phyloP scores from a whole-genome alignment of 1,284 basidiomycete genomes.

The Ustilago vetiveriae region DNA sequence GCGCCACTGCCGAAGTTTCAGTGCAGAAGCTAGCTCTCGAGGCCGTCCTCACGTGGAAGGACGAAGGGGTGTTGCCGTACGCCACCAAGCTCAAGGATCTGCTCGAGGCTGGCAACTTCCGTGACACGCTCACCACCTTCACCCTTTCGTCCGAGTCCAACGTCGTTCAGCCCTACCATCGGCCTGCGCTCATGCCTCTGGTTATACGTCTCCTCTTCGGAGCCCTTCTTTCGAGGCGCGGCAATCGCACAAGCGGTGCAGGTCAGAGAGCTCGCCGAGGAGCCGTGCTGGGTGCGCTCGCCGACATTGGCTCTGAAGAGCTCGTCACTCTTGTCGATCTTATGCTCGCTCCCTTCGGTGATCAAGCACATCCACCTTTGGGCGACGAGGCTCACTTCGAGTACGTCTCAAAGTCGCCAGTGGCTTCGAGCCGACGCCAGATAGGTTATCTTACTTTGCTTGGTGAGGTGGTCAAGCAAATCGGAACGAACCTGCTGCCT shows the following conservation, averaged over 20 bases:
- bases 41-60: conserved; percentile 86
- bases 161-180: conserved; percentile 74
- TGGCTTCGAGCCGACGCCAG: conserved; percentile 50
- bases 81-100: conserved; percentile 77
- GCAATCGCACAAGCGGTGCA: conserved; percentile 73
- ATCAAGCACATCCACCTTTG: conserved; percentile 43
- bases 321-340: conserved; percentile 82
- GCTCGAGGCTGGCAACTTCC: conserved; percentile 85
- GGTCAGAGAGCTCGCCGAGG: conserved; percentile 73
- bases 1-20: conserved; percentile 84
- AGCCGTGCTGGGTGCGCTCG: conserved; percentile 80
- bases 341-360: conserved; percentile 83
- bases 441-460: conserved; percentile 68
- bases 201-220: conserved; percentile 86
- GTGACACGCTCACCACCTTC: conserved; percentile 84
- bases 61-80: conserved; percentile 75
- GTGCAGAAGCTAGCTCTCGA: conserved; percentile 82
- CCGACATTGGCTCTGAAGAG: conserved; percentile 78
- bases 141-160: conserved; percentile 65
- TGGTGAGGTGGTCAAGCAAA: conserved; percentile 62
- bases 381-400: conserved; percentile 30
- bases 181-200: conserved; percentile 78
- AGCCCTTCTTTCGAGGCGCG: conserved; percentile 83
- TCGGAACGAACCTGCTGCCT: conserved; percentile 46
- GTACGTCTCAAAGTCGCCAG: conserved; percentile 36